Evolutionary conservation across 2,329 filamentous ascomycete genomes (phyloP).

Genomic region (Aspergillus hiratsukae): DNA sequence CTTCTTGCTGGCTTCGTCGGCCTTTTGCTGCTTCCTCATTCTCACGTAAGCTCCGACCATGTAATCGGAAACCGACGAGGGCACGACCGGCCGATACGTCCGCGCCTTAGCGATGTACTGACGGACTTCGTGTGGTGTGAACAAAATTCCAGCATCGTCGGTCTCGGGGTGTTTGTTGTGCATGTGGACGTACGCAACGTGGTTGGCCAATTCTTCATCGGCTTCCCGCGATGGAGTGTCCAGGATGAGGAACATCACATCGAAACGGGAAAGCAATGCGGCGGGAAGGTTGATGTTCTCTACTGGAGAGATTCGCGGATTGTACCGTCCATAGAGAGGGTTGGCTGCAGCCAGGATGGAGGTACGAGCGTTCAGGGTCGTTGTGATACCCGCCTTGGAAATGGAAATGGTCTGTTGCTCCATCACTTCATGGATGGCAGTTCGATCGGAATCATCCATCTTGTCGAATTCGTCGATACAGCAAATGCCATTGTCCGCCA

Average conservation of each 20-base stretch:
- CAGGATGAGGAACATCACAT: conserved; percentile 92
- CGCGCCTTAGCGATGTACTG: conserved; percentile 93
- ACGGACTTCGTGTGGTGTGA: conserved; percentile 87
- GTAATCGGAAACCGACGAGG: conserved; percentile 84
- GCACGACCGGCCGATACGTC: conserved; percentile 80
- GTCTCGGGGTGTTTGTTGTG: conserved; percentile 86
- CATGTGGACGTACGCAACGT: conserved; percentile 97
- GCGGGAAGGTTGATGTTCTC: conserved; percentile 99
- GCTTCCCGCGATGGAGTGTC: conserved; percentile 86
- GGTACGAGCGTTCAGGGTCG: conserved; percentile 90
- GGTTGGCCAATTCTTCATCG: conserved; percentile 89
- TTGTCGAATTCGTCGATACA: conserved; percentile 85
- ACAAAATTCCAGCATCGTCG: conserved; percentile 65
- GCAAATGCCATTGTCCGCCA: conserved; percentile 78
- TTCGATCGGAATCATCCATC: conserved; percentile 74
- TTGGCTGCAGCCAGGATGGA: conserved; percentile 95
- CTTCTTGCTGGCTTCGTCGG: conserved; percentile 84
- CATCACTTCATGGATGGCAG: conserved; percentile 83
- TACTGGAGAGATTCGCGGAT: conserved; percentile 91
- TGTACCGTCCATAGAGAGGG: conserved; percentile 95
- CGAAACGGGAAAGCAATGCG: conserved; percentile 92
- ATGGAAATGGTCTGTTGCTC: conserved; percentile 83
- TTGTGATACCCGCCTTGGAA: conserved; percentile 90
- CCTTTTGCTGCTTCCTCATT: conserved; percentile 85
- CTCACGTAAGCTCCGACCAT: conserved; percentile 96